Evolutionary conservation across 768 basidiomycete genomes (phyloP), one percentile per base, ranked within the genome.

Genomic region (Omphalotus guepiniiformis): DNA sequence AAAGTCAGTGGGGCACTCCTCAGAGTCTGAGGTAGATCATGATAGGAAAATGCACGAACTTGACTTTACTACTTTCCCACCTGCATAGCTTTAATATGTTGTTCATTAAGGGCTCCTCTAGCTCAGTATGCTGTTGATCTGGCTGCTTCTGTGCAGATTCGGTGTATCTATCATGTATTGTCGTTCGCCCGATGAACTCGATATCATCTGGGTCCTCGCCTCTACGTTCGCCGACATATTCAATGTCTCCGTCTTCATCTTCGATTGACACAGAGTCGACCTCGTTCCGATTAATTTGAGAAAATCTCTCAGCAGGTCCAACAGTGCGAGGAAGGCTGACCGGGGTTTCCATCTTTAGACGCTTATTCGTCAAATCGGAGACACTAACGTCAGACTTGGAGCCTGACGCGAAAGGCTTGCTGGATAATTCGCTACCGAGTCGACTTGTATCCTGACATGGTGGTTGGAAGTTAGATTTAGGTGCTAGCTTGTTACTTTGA

Each of bases 41-140:
- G 16, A 39, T 41, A 35, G 34, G 9, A 21, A 25, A 22, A 9
- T 39, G n/a, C 19, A 66, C 76, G 58, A 30, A 78, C 83, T 62
- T 69, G 13, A 83, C 53, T 25, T 42, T 55, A 36, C 60, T 61
- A 8, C 63, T 58, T 32, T 70, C 67, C 8, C 85, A 60, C 43
- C 82, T 65, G 57, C 88, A 84, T 30, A 59, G 48, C 45, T 70
- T 73, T 51, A 81, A 55, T 6, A 74, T 59, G 28, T 63, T 59
- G 4, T 47, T 50, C n/a, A 66, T 54, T 16, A 68, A 54, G 15
- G 74, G 53, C 16, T 42, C 47, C 23, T 55, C 58, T n/a, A 29
- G 27, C 19, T 18, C 18, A 16, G 32, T 23, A 21, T 34, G 26
- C 15, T 56, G 43, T 35, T 15, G 36, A 8, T 23, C 23, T 23